Evolutionary conservation across 371 early-diverging fungal genomes (phyloP).

Genomic region (Lichtheimia corymbifera): DNA sequence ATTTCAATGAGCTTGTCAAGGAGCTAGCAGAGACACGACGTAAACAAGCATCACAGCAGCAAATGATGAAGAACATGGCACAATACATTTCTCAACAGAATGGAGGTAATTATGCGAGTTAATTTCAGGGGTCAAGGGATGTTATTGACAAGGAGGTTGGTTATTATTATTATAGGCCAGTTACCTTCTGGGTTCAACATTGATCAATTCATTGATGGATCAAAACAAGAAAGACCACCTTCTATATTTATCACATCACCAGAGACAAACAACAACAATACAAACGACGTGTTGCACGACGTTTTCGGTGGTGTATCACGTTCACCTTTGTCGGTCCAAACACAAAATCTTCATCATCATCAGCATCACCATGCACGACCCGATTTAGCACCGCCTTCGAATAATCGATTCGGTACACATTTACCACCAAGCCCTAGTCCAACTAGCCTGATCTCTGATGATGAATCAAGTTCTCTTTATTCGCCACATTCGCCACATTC

Average conservation of each 20-base stretch:
- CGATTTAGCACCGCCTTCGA: conserved; percentile 10
- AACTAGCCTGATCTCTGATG: conserved; percentile 20
- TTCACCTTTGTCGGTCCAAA: conserved; percentile 15
- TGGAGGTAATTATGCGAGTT: conserved; percentile 30
- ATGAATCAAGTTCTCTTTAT: conserved; percentile 14
- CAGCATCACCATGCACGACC: conserved; percentile 8
- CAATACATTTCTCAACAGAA: conserved; percentile 55
- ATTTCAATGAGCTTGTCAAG: conserved; percentile 66
- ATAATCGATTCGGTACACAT: conserved; percentile 10
- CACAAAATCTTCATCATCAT: conserved; percentile 15
- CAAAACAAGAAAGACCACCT: conserved; percentile 41
- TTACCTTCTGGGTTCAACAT: conserved; percentile 45
- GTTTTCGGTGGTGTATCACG: conserved; percentile 12
- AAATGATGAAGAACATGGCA: conserved; percentile 60
- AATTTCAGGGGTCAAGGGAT: conserved; percentile 8
- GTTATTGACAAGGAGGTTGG: neutral
- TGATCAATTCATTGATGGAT: conserved; percentile 21
- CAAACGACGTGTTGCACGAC: conserved; percentile 4
- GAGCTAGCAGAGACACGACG: conserved; percentile 74
- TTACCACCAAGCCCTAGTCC: conserved; percentile 22
- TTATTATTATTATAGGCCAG: conserved; percentile 17
- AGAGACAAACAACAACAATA: conserved; percentile 21
- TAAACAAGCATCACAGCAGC: conserved; percentile 63
- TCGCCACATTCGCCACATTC: conserved; percentile 24
- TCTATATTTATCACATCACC: conserved; percentile 66